Evolutionary conservation across 805 yeast species (phyloP), one percentile per base, ranked within the genome.

Genomic region (Candida orba): DNA sequence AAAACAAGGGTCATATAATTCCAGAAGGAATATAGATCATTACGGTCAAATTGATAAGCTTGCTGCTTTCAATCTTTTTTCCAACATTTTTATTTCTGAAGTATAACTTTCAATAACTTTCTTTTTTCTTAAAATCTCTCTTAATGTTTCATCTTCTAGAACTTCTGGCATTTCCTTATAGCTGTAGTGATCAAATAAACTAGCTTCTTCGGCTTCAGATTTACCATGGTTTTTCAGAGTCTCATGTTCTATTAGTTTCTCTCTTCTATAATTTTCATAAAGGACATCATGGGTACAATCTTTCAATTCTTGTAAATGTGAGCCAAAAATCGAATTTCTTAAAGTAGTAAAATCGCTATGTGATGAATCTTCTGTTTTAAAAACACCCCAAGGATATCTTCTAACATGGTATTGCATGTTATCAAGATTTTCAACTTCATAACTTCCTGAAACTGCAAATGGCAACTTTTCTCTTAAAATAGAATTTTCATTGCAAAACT

Each of bases 281-380:
- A 87, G 70, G 32, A 74, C 68, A 55, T 81, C 81, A 60, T 81
- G 88, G 3, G 95, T 87, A 49, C 75, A 68, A 52, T 86, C 95
- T 65, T 84, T 85, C 62, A 87, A 79, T 53, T 87, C 95, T 58
- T 80, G 80, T 62, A 86, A 71, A 64, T 86, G 95, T 5, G 91
- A 81, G 43, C 84, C 82, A 53, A 87, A 72, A 44, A 87, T 66
- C 4, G 85, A 78, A 52, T 82, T 84, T 57, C 84, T 79, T 63
- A 87, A 72, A 38, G 76, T 69, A 17, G 83, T 67, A 57, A 86
- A 82, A 60, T 87, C 95, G 52, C 84, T 78, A 49, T 72, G 72
- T 30, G 72, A 75, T 13, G 79, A 75, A 56, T 73, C 73, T 44
- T 76, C 79, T 35, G 76, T 70, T 40, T 67, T 71, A 30, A 79